Evolutionary conservation across 2,329 filamentous ascomycete genomes (phyloP), one percentile per base, ranked within the genome.

Genomic region (Fusarium nelsonii): DNA sequence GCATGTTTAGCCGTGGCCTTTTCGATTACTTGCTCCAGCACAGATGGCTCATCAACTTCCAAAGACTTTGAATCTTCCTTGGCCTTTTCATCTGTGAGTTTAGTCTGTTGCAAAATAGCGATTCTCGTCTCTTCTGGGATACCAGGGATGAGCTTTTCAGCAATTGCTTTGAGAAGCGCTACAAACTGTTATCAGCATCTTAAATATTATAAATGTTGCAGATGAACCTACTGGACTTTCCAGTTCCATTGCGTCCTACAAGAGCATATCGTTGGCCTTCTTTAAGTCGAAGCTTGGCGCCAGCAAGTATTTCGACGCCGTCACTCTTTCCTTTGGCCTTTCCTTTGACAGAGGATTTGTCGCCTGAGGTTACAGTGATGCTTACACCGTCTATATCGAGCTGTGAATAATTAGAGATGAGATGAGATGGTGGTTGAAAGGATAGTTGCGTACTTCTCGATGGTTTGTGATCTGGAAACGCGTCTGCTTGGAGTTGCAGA

Each of bases 161-260:
- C 90, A 70, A 97, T 89, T 2, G 93, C 92, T 73, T 88, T 88
- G 16, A 96, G 81, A 8, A 95, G 80, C 1, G 92, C 90, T 91
- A 45, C n/a, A 18, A 18, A 39, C 9, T 14, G n/a, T 20, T 6
- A 45, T 69, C 11, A 68, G 55, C 18, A 36, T 30, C 28, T 70
- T 28, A 32, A 18, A 8, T 46, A 6, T 15, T 45, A n/a, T 20
- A 32, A 32, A 5, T 18, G 3, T 4, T 8, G 18, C 6, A 20
- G 23, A 9, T 28, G 8, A 15, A 74, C 84, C 77, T 78, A 91
- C 89, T 95, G 6, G 92, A 94, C 76, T 97, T 97, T 8, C 93
- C 93, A 3, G 90, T 91, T 1, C 93, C 93, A 78, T 97, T 97
- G 8, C 92, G 85, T 0, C 93, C 93, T 20, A 95, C 83, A 3